Base-by-base conservation (phyloP, 164 flowering plant species). In the Sextonia rubra region DNA sequence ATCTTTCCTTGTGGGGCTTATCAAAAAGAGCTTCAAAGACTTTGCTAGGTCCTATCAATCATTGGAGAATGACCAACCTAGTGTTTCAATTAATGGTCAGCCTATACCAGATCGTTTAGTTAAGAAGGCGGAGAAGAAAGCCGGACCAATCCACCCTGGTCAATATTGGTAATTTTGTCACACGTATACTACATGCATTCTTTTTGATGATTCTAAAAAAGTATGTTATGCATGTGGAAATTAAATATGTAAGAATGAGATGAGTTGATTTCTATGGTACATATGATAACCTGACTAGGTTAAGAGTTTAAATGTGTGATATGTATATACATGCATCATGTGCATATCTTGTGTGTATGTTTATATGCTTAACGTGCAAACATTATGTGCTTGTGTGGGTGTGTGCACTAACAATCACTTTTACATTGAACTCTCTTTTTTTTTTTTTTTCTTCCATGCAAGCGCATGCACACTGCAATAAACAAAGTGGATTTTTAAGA, bases 61-160 rank as follows among this genome's bases (percentile, higher is more conserved):
- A 2, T 62, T 49, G 60, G 88, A 83, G 68, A 78, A 71, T 69
- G 83, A 64, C 11, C 87, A 72, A 71, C 52, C 75, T 29, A 82
- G 68, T 76, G 89, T 96, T 48, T 77, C 82, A 11, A 75, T 96
- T 5, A 96, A 96, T 74, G 97, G 97, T 29, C 87, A 85, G 48
- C 76, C 78, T 60, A 80, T 96, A 77, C 80, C 91, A 27, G 91
- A 88, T 77, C 86, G 86, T 25, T 65, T 85, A 72, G 71, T 96
- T 61, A 93, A 83, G 85, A 96, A 85, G 76, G 99, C 98, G 58
- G 94, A 93, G 75, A 96, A 92, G 83, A 74, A 82, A 29, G 97
- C 99, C 47, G 99, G 99, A 68, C 86, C 88, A 14, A 81, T 96
- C 72, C 85, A 79, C 12, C 93, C 94, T 56, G 99, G 99, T 60